Percentiles rank a stretch among this genome's conserved stretches.
Evolutionary conservation across 2,329 filamentous ascomycete genomes (phyloP).

Genomic region (Botryosphaeria agaves): DNA sequence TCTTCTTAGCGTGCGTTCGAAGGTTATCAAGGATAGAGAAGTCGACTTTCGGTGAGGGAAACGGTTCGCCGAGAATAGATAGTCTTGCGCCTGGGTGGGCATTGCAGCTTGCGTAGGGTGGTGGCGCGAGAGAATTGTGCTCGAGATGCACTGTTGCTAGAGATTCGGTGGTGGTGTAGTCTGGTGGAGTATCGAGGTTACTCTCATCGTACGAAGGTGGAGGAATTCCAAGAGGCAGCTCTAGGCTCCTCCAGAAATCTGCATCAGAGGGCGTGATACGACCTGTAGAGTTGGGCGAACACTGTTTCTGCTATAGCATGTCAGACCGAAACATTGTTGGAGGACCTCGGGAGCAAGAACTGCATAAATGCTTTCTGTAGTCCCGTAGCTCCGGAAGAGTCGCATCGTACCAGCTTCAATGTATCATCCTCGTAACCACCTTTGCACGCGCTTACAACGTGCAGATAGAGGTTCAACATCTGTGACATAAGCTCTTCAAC

Average conservation of each 20-base stretch:
- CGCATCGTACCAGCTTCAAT: neutral
- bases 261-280: no score
- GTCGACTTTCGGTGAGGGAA: conserved; percentile 32
- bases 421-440: no score
- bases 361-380: no score
- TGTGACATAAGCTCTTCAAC: neutral
- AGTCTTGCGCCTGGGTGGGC: neutral
- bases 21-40: conserved; percentile 36
- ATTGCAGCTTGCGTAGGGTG: conserved; percentile 5
- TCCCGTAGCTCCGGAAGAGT: neutral
- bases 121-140: conserved; percentile 6
- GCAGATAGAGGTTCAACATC: neutral
- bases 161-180: conserved; percentile 25
- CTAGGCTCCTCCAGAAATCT: no score
- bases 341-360: no score
- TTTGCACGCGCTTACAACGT: no score
- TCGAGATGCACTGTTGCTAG: conserved; percentile 15
- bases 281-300: no score
- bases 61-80: conserved; percentile 28
- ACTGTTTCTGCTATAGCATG: no score
- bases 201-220: conserved; percentile 27
- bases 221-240: conserved; percentile 4
- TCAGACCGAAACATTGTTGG: no score
- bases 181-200: conserved; percentile 23
- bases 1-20: conserved; percentile 36